These are phyloP conservation scores for Trametes meyenii DNA, from an alignment of 768 basidiomycete species.

Conservation along the genomic window DNA sequence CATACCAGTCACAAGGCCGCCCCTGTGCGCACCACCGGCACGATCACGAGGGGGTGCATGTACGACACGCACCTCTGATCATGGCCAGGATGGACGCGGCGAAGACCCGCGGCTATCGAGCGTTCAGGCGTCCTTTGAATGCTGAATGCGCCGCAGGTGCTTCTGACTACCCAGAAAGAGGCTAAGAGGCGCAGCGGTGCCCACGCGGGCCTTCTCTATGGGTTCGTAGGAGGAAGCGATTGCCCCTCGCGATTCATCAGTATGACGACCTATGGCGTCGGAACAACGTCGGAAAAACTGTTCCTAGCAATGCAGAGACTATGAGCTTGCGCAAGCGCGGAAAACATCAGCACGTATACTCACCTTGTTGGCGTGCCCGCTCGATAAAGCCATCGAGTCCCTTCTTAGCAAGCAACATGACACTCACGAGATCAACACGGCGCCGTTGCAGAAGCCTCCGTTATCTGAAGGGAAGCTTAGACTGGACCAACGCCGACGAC, in stretches of 20 bases:
- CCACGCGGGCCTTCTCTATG: neutral
- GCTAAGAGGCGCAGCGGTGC: neutral
- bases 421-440: conserved; percentile 5
- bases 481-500: neutral
- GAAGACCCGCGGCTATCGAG: neutral
- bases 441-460: neutral
- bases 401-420: neutral
- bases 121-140: neutral
- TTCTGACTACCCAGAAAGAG: neutral
- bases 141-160: neutral
- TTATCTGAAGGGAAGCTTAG: neutral
- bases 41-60: conserved; percentile 15
- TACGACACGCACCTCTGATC: conserved; percentile 1
- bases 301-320: neutral
- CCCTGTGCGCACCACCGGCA: neutral
- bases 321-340: neutral
- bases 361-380: neutral
- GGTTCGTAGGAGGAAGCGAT: neutral
- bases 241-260: neutral
- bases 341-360: neutral
- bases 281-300: neutral
- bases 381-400: neutral
- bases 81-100: neutral
- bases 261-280: neutral
- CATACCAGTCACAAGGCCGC: conserved; percentile 12